Evolutionary conservation across 306 rosid species (phyloP).

Genomic region (Hylodesmum podocarpum): DNA sequence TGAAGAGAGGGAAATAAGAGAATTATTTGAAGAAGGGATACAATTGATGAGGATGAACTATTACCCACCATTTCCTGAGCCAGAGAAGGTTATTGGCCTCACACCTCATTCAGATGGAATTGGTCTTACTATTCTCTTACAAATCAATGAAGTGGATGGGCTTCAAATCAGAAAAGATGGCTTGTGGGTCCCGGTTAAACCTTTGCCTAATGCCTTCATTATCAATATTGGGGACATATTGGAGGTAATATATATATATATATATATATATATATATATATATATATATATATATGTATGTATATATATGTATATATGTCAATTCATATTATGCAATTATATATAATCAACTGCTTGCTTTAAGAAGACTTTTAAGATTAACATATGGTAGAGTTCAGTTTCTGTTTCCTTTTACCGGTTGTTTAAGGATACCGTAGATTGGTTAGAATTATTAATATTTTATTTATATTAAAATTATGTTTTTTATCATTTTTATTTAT

Average conservation of each 20-base stretch:
- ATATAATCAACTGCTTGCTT: too few species aligned
- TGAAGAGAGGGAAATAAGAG: background rate
- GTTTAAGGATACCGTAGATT: too few species aligned
- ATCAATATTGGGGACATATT: background rate
- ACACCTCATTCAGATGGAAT: background rate
- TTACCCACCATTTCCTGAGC: background rate
- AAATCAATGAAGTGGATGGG: background rate
- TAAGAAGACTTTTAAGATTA: too few species aligned
- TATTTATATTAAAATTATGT: too few species aligned
- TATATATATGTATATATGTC: too few species aligned
- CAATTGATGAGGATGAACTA: conserved; percentile 3
- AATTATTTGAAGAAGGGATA: background rate
- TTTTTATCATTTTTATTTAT: too few species aligned
- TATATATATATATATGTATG: too few species aligned
- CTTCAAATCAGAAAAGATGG: background rate
- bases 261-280: too few species aligned
- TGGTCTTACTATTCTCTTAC: background rate
- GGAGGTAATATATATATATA: background rate
- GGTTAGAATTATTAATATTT: too few species aligned
- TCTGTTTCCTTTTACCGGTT: too few species aligned
- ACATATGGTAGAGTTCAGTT: too few species aligned
- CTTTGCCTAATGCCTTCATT: background rate
- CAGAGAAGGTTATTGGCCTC: background rate
- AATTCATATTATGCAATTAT: too few species aligned
- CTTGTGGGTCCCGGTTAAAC: background rate